Percentiles rank a stretch among this genome's conserved stretches.
Evolutionary conservation across 2,329 filamentous ascomycete species (phyloP).

Genomic region (Camptophora hylomeconis): DNA sequence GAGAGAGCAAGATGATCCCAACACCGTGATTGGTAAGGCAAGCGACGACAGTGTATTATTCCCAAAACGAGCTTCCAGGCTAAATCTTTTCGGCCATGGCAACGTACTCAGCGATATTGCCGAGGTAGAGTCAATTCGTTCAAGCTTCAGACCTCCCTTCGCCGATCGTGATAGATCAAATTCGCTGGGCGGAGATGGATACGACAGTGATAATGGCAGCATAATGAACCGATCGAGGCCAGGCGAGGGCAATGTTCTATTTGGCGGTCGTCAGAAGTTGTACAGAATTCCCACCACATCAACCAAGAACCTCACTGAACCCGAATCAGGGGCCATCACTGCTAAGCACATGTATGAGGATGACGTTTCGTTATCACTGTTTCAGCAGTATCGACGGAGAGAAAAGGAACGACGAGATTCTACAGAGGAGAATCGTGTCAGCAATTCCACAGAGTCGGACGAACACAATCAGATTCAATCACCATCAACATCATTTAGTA

Average conservation of each 20-base stretch:
- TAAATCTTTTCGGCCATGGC: conserved; percentile 57
- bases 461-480: conserved; percentile 21
- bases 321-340: conserved; percentile 19
- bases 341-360: conserved; percentile 70
- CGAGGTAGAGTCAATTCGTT: conserved; percentile 71
- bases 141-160: conserved; percentile 46
- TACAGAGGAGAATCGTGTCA: conserved; percentile 29
- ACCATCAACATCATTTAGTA: conserved; percentile 51
- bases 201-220: conserved; percentile 55
- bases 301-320: conserved; percentile 8
- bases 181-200: conserved; percentile 50
- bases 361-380: conserved; percentile 70
- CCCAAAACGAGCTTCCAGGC: conserved; percentile 65
- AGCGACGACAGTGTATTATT: conserved; percentile 88
- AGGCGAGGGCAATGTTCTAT: conserved; percentile 80
- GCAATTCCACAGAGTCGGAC: conserved; percentile 22
- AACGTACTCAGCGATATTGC: conserved; percentile 67
- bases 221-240: conserved; percentile 78
- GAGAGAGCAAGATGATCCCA: conserved; percentile 84
- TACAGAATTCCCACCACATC: conserved; percentile 58
- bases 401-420: conserved; percentile 37
- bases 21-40: conserved; percentile 78
- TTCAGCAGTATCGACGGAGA: conserved; percentile 56
- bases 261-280: conserved; percentile 90
- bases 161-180: conserved; percentile 45